Evolutionary conservation across 345 rosid species (phyloP).

Genomic region (Rhodomyrtus tomentosa): DNA sequence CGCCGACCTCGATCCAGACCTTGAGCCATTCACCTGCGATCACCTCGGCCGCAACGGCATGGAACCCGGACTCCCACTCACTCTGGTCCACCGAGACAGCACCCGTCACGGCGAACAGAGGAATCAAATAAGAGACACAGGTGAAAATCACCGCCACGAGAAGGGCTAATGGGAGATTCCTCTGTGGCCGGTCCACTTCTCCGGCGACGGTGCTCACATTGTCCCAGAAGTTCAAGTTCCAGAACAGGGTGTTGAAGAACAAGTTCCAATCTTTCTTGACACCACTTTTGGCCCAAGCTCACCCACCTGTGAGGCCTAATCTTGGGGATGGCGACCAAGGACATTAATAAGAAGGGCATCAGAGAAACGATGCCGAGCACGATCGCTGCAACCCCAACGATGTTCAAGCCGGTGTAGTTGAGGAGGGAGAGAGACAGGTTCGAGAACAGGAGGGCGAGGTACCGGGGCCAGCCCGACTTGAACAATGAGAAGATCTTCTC

Average conservation of each 20-base stretch:
- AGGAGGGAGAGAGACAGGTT: constrained; percentile 31
- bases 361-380: constrained; percentile 34
- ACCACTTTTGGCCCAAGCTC: constrained; percentile 37
- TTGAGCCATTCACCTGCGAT: constrained; percentile 80
- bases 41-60: constrained; percentile 44
- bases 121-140: constrained; percentile 35
- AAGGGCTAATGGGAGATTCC: constrained; percentile 37
- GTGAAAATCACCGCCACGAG: constrained; percentile 32
- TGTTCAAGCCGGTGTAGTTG: constrained; percentile 36
- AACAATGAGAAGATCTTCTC: constrained; percentile 24
- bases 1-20: constrained; percentile 51
- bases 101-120: constrained; percentile 57
- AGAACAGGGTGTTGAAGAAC: constrained; percentile 56
- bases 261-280: constrained; percentile 50
- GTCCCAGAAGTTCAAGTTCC: constrained; percentile 70
- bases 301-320: constrained; percentile 44
- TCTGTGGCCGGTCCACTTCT: constrained; percentile 42
- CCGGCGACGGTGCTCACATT: constrained; percentile 54
- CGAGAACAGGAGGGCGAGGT: constrained; percentile 14
- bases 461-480: constrained; percentile 23
- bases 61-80: constrained; percentile 49
- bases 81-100: constrained; percentile 48
- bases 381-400: constrained; percentile 45
- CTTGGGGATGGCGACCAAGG: constrained; percentile 34
- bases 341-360: constrained; percentile 41